phyloP scores from a whole-genome alignment of 192 early-diverging fungal genomes.

The Entomortierella beljakovae region DNA sequence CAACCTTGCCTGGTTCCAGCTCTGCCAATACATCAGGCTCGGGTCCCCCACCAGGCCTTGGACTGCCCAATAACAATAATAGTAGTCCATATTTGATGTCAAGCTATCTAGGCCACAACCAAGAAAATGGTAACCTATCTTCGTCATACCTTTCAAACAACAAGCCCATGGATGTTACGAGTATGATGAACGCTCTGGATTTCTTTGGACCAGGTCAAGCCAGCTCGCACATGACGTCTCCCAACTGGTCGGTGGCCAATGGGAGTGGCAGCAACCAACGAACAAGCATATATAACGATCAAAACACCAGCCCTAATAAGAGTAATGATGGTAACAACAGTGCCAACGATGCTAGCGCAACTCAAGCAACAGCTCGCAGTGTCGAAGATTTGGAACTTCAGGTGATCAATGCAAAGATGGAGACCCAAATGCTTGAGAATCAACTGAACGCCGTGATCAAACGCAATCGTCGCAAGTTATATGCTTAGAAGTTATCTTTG shows the following conservation, averaged over 20 bases:
- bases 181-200: slow-evolving; percentile 45
- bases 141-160: slow-evolving; percentile 6
- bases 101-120: slow-evolving; percentile 9
- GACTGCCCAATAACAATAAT: slow-evolving; percentile 6
- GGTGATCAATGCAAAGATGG: slow-evolving; percentile 54
- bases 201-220: slow-evolving; percentile 43
- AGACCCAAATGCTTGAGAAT: slow-evolving; percentile 52
- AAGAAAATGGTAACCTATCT: not conserved
- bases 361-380: slow-evolving; percentile 13
- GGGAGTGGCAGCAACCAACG: not conserved
- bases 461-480: slow-evolving; percentile 50
- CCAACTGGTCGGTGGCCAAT: slow-evolving; percentile 28
- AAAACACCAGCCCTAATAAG: not conserved
- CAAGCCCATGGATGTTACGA: slow-evolving; percentile 41
- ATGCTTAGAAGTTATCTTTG: slow-evolving; percentile 15
- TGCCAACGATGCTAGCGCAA: not conserved
- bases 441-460: slow-evolving; percentile 52
- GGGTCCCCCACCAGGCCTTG: slow-evolving; percentile 45
- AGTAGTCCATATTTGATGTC: slow-evolving; percentile 40
- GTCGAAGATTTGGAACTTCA: slow-evolving; percentile 50
- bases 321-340: slow-evolving; percentile 1
- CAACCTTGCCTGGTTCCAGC: too few relatives aligned
- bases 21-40: not conserved
- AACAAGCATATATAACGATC: not conserved
- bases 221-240: slow-evolving; percentile 21